Evolutionary conservation across 441 rosid genomes (phyloP).

Genomic region (Aquilaria agallochum): DNA sequence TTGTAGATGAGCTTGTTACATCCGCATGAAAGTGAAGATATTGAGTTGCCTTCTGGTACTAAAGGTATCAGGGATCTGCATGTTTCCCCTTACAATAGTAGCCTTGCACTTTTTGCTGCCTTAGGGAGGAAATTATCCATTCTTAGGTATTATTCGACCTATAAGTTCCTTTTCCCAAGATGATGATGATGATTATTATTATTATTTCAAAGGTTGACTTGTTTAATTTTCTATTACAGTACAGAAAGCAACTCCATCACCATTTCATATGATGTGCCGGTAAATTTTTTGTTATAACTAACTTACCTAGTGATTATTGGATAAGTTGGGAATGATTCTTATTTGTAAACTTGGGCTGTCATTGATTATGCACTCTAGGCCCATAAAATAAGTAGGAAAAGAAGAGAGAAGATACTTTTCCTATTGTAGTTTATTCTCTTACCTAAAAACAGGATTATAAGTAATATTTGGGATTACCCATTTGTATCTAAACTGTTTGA

Average conservation of each 20-base stretch:
- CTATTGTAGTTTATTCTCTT: no score
- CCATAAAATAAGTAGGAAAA: no score
- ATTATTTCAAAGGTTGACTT: conserved; percentile 5
- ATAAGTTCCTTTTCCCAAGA: no score
- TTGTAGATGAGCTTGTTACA: conserved; percentile 62
- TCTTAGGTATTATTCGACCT: conserved; percentile 43
- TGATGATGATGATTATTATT: no score
- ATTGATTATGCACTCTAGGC: no score
- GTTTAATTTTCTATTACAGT: conserved; percentile 34
- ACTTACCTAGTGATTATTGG: no score
- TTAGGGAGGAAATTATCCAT: conserved; percentile 74
- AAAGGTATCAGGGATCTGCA: conserved; percentile 72
- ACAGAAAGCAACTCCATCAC: conserved; percentile 64
- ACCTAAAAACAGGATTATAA: no score
- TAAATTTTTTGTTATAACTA: conserved; percentile 17
- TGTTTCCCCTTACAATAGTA: conserved; percentile 54
- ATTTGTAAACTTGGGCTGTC: no score
- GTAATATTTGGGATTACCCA: no score
- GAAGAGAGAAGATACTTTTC: no score
- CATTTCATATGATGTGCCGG: conserved; percentile 74
- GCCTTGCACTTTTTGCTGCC: conserved; percentile 67
- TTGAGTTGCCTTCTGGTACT: conserved; percentile 48
- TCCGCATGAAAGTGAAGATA: conserved; percentile 71
- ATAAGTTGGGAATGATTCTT: no score
- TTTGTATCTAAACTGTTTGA: no score